Conservation (phyloP, 1,284 basidiomycete species). For the Cutaneotrichosporon sp. region DNA sequence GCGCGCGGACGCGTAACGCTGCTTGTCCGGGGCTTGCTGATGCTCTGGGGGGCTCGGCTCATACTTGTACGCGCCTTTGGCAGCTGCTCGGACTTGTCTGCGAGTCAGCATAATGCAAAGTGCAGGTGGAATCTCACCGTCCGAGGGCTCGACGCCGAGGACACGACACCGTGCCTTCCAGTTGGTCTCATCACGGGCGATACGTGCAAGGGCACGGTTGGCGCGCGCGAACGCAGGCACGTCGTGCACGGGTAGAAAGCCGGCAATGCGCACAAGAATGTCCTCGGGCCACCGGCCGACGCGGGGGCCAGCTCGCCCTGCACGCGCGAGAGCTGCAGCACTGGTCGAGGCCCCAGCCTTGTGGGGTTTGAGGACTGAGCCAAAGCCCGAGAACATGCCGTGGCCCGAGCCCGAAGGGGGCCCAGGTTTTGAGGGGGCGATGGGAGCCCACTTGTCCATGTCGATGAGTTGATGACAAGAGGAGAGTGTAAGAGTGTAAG, state of each 20-base stretch:
- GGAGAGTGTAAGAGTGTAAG: neutral
- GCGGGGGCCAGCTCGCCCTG: conserved; percentile 50
- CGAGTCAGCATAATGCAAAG: neutral
- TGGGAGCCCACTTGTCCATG: conserved; percentile 50
- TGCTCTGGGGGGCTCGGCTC: neutral
- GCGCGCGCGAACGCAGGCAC: conserved; percentile 70
- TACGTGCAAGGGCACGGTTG: conserved; percentile 64
- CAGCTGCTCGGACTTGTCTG: conserved; percentile 3
- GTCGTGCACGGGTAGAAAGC: conserved; percentile 73
- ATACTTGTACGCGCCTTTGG: neutral
- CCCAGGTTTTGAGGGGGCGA: conserved; percentile 42
- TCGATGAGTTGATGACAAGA: too few relatives aligned
- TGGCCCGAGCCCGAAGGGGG: conserved; percentile 37
- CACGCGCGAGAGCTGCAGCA: conserved; percentile 26
- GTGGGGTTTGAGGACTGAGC: conserved; percentile 46
- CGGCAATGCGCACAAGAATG: conserved; percentile 71
- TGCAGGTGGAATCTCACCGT: conserved; percentile 19
- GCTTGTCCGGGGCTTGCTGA: conserved; percentile 3
- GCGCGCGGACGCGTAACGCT: neutral
- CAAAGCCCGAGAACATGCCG: conserved; percentile 66
- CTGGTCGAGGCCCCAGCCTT: conserved; percentile 55
- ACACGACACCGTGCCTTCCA: conserved; percentile 73
- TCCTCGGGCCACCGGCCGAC: conserved; percentile 77
- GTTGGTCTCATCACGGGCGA: conserved; percentile 69
- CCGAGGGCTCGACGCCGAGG: conserved; percentile 56